phyloP scores from a whole-genome alignment of 345 rosid genomes.

The Arabis hirsuta region DNA sequence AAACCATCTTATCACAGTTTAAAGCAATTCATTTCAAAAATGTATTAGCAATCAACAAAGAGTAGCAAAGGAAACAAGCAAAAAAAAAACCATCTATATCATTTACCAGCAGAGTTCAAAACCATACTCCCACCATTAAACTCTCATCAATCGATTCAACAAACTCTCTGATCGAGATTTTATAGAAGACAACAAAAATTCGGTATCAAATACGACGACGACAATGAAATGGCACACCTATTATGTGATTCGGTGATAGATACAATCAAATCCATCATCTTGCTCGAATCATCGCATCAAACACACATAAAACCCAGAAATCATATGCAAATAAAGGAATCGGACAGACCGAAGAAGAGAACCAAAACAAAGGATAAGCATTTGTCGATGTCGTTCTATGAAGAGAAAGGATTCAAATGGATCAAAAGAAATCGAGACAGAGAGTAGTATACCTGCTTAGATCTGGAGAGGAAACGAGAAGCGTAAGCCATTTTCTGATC shows the following conservation, averaged over 20 bases:
- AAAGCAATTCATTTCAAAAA: background rate
- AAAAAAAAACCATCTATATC: background rate
- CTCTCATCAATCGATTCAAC: background rate
- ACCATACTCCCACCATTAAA: background rate
- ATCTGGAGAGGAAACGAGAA: conserved; percentile 72
- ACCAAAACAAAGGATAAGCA: background rate
- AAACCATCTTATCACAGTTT: background rate
- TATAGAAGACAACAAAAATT: background rate
- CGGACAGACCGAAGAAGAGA: background rate
- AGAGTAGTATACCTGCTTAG: conserved; percentile 65
- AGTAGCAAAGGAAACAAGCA: background rate
- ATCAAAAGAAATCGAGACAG: conserved; percentile 4
- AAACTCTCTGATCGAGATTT: conserved; percentile 23
- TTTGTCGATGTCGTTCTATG: background rate
- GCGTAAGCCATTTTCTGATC: conserved; percentile 62
- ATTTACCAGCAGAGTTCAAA: background rate
- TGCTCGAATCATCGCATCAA: background rate
- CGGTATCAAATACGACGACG: background rate
- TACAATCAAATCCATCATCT: background rate
- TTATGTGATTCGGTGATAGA: conserved; percentile 6
- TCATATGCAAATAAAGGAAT: background rate
- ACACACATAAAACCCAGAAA: conserved; percentile 18
- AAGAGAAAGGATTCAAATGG: background rate
- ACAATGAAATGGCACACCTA: background rate
- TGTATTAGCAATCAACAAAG: conserved; percentile 5